Evolutionary conservation across 225 moss, liverwort and hornwort species (phyloP), one percentile per base, ranked within the genome.

Genomic region (Polytrichum formosum): DNA sequence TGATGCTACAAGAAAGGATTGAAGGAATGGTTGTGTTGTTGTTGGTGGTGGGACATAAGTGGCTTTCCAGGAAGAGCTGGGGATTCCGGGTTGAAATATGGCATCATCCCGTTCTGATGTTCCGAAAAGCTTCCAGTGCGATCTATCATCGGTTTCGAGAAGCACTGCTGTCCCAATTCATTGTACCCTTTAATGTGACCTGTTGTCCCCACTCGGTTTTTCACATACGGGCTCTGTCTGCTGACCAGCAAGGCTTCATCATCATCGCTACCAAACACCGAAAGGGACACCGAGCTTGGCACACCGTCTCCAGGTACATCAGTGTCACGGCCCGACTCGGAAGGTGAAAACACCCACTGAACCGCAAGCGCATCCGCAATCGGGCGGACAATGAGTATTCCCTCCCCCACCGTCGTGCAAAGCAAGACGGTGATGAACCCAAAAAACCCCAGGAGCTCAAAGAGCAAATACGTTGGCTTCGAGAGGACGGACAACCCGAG

Each of bases 301-400:
- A 79, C 76, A 80, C 89, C 79, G 67, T 76, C 26, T 76, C 54
- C 73, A 66, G 71, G 69, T 54, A 80, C 58, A 64, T 90, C 87
- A 20, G 77, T 87, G 55, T 91, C 82, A 66, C 82, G 72, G 70
- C 91, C 73, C 59, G 80, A 87, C 69, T 87, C 81, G 69, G 90
- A 78, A 22, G 84, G 75, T 26, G 66, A 61, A 46, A 84, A 88
- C 78, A 91, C 88, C 93, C 95, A 95, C 46, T 79, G 78, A 68
- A 92, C 91, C 33, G 96, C 91, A 23, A 96, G 85, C 29, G 96
- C 96, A 73, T 96, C 96, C 6, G 91, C 91, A 65, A 93, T 96
- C 9, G 96, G 96, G 69, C 90, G 87, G 61, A 96, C 81, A 61
- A 96, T 90, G 27, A 96, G 85, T 55, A 96, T 88, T 19, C 96